Conservation (phyloP, 2,329 filamentous ascomycete species). For the Aspergillus floridensis region DNA sequence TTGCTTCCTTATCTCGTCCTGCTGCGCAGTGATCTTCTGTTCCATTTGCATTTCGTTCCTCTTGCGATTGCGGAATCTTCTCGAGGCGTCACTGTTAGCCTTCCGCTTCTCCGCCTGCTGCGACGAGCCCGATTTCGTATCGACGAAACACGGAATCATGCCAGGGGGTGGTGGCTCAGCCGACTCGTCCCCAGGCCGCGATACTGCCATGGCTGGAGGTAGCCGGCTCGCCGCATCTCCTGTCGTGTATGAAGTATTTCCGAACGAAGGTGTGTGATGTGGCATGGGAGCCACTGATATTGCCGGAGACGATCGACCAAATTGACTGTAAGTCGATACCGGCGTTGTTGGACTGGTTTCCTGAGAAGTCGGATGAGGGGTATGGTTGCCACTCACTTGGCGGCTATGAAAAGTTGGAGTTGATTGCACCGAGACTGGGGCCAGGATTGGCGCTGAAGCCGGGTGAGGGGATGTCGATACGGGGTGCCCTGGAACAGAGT, state of each 20-base stretch:
- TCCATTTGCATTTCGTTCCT: conserved; percentile 41
- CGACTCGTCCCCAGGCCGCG: conserved; percentile 18
- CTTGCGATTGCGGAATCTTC: conserved; percentile 43
- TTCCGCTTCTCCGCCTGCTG: conserved; percentile 43
- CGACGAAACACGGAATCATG: conserved; percentile 40
- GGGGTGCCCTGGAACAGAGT: conserved; percentile 24
- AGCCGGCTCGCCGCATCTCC: conserved; percentile 29
- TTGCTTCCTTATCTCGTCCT: conserved; percentile 38
- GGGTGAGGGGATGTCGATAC: conserved; percentile 18
- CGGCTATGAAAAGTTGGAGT: conserved; percentile 33
- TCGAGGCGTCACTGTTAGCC: conserved; percentile 44
- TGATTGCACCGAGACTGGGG: conserved; percentile 29
- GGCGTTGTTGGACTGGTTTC: conserved; percentile 38
- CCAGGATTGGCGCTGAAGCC: conserved; percentile 18
- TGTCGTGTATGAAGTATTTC: conserved; percentile 21
- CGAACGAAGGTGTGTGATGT: conserved; percentile 18
- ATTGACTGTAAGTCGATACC: conserved; percentile 32
- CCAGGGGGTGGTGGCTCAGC: conserved; percentile 17
- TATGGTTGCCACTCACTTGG: conserved; percentile 31
- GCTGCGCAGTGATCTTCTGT: conserved; percentile 36
- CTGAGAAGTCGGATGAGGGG: conserved; percentile 33
- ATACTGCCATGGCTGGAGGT: conserved; percentile 21
- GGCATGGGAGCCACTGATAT: conserved; percentile 20
- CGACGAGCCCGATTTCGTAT: conserved; percentile 42
- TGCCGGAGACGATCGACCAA: conserved; percentile 32